Percentiles rank a stretch among this genome's conserved stretches.
Conservation (phyloP, 148 eudicot genomes). For the Chenopodium formosanum region DNA sequence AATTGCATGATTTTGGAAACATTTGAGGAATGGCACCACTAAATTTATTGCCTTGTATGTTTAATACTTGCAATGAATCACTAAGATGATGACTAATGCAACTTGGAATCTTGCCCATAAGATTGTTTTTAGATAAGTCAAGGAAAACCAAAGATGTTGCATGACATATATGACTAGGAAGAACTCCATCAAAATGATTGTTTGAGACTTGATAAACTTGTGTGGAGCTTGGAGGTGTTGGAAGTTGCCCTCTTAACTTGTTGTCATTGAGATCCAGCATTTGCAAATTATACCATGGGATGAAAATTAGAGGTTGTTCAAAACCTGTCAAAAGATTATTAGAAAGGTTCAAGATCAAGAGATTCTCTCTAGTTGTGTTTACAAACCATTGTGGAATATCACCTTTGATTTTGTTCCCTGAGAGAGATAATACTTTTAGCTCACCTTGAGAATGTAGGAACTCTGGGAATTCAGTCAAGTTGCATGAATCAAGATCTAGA, state of each 20-base stretch:
- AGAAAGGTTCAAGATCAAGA: neutral
- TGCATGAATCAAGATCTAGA: slow-evolving; percentile 6
- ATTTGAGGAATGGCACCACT: slow-evolving; percentile 15
- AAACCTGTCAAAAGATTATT: slow-evolving; percentile 20
- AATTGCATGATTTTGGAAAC: neutral
- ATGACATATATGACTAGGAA: slow-evolving; percentile 20
- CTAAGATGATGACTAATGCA: slow-evolving; percentile 28
- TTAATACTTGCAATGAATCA: slow-evolving; percentile 14
- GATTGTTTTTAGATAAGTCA: slow-evolving; percentile 29
- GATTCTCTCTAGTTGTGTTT: slow-evolving; percentile 21
- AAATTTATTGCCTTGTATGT: slow-evolving; percentile 22
- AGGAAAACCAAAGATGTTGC: slow-evolving; percentile 13
- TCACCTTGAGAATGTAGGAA: neutral
- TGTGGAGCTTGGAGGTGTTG: slow-evolving; percentile 26
- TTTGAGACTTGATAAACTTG: neutral
- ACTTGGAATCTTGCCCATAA: slow-evolving; percentile 29
- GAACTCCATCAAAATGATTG: slow-evolving; percentile 21
- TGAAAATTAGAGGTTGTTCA: neutral
- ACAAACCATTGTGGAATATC: slow-evolving; percentile 30
- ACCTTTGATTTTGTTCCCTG: slow-evolving; percentile 4
- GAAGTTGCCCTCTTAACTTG: slow-evolving; percentile 17
- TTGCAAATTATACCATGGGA: neutral
- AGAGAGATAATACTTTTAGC: neutral
- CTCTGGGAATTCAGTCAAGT: slow-evolving; percentile 16
- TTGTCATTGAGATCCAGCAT: slow-evolving; percentile 1